Base-by-base conservation (phyloP, 1,284 basidiomycete genomes). In the Puccinia triticina region DNA sequence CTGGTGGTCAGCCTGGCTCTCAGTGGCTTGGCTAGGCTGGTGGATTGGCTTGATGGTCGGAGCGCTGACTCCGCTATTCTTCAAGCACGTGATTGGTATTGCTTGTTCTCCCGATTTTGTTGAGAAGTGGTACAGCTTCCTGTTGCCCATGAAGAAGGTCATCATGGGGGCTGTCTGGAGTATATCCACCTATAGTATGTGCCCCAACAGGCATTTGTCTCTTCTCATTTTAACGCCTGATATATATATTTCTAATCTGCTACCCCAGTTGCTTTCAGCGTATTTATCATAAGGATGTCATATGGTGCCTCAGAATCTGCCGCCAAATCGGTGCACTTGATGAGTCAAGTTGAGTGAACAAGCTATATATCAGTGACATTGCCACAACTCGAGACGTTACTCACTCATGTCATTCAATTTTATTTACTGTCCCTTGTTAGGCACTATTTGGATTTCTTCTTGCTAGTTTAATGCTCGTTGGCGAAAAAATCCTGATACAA, bases 401-500 rank as follows among this genome's bases (percentile, higher is more conserved):
- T 34, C 29, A 57, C 74, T 14, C 61, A 50, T 43, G 80, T 72
- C 37, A 79, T 78, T 53, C 77, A 67, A 23, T 48, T 75, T 29
- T 80, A 83, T 76, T 29, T 7, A 26, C 57, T 34, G 5, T 40
- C 7, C 14, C 55, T 64, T 57, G 37, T 66, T 73, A 57, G 77
- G 81, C 21, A 89, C 89, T 94, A 12, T 95, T 96, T 85, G 93
- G 91, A 1, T 86, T 94, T 73, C 90, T 92, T 86, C 86, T 96
- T 75, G 93, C 92, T 85, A 88, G 92, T 0, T 89, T 90, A 50
- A 89, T 95, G 34, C 89, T 95, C 11, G 89, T 93, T 12, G 91
- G 90, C 75, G 94, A 96, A 87, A 98, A 98, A 87, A 90, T 95
- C 83, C 87, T 92, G 21, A 93, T 97, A 82, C 95, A 97, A 86